Percentiles rank a stretch among this genome's conserved stretches.
Evolutionary conservation across 768 basidiomycete species (phyloP).

Genomic region (Rhodosporidiobolus odoratus): DNA sequence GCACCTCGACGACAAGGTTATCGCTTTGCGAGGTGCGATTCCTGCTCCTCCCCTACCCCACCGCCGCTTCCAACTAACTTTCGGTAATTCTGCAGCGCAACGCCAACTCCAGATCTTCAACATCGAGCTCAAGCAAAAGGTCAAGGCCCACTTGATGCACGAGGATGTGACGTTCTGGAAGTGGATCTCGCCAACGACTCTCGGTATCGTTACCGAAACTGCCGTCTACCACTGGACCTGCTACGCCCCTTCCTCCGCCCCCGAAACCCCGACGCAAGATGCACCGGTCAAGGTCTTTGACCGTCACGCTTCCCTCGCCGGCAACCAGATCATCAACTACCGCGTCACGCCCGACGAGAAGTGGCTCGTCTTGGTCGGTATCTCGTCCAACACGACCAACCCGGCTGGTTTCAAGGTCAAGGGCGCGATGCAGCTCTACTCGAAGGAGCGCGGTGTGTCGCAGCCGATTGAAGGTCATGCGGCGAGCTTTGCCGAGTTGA

Average conservation of each 20-base stretch:
- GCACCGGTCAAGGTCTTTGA: slow-evolving; percentile 88
- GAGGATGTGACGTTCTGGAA: slow-evolving; percentile 94
- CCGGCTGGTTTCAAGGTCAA: slow-evolving; percentile 98
- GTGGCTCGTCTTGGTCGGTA: slow-evolving; percentile 95
- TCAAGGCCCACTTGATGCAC: slow-evolving; percentile 87
- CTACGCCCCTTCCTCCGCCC: slow-evolving; percentile 39
- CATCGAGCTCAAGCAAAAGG: slow-evolving; percentile 94
- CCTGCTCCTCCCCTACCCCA: neutral
- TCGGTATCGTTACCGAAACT: slow-evolving; percentile 92
- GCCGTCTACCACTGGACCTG: slow-evolving; percentile 67
- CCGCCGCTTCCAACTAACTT: neutral
- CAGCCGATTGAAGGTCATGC: slow-evolving; percentile 99
- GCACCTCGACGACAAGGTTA: slow-evolving; percentile 93
- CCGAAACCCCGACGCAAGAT: slow-evolving; percentile 53
- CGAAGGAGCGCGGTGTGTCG: slow-evolving; percentile 81
- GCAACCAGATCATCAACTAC: slow-evolving; percentile 98
- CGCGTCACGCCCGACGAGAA: slow-evolving; percentile 86
- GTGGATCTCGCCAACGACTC: slow-evolving; percentile 84
- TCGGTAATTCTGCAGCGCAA: slow-evolving; percentile 57
- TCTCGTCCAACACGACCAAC: slow-evolving; percentile 83
- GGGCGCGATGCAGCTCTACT: slow-evolving; percentile 96
- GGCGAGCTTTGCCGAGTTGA: slow-evolving; percentile 87
- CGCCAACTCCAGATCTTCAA: slow-evolving; percentile 97
- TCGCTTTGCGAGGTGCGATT: slow-evolving; percentile 77
- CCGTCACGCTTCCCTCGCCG: slow-evolving; percentile 86